Evolutionary conservation across 73 alveolate genomes (phyloP), one percentile per base, ranked within the genome.

Genomic region (Paramecium sonneborni): DNA sequence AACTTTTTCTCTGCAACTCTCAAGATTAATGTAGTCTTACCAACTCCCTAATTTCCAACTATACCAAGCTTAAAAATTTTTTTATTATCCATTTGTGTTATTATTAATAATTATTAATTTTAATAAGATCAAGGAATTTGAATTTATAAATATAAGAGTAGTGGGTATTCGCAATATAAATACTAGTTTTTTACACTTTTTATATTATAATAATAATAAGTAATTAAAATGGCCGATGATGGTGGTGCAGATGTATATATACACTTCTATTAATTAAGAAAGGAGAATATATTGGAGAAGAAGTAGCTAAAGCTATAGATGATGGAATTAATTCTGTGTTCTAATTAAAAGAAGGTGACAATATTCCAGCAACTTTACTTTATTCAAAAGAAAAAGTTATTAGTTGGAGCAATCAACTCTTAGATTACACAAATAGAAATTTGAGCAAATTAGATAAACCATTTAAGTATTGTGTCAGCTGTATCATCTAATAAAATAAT

Each of bases 311-410:
- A 76, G 94, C 94, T 21, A 41, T 88, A 20, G 94, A 88, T n/a
- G 90, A 70, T 44, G 90, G 57, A 23, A 70, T 88, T 6, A 69
- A 23, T 69, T 70, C 74, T 57, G 94, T 88, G 23, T 88, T 88
- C 43, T 76, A 82, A 34, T 35, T 88, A 14, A 88, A 88, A 28
- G 94, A 88, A 30, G 74, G 74, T 20, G 94, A 88, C n/a, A 26
- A 84, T 14, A 94, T 95, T 55, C 87, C 89, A 70, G 89, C 56
- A 9, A 56, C 92, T 48, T 52, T 93, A 84, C 91, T 87, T 43
- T 95, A 95, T 89, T 85, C 88, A 35, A 95, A 95, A 70, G 97
- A 95, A 37, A 95, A 95, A 85, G 97, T 95, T 43, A 95, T 89
- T 72, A 70, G 85, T 23, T 95, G 97, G 97, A 93, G 96, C 79